A percentile compares a stretch with the other conserved stretches of the same genome.
Evolutionary conservation across 306 rosid species (phyloP).

Genomic region (Pyrus betulifolia): DNA sequence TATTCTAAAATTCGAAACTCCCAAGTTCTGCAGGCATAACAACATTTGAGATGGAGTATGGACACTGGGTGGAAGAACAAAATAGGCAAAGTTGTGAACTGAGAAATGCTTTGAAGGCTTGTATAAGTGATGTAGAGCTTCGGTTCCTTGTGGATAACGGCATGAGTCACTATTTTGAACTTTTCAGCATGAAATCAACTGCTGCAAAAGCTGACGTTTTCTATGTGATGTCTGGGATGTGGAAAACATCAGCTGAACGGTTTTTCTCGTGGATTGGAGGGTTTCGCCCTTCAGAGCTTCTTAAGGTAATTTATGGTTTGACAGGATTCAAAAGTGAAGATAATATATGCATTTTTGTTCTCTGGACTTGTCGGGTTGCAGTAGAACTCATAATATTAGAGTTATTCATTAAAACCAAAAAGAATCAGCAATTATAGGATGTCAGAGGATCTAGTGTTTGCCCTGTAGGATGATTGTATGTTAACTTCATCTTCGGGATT

Average conservation of each 20-base stretch:
- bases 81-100: constrained; percentile 51
- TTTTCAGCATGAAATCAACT: constrained; percentile 67
- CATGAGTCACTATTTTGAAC: constrained; percentile 66
- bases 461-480: too few species aligned
- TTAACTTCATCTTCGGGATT: too few species aligned
- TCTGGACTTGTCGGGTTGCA: background rate
- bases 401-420: background rate
- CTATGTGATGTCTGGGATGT: constrained; percentile 76
- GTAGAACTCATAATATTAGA: background rate
- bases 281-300: constrained; percentile 86
- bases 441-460: background rate
- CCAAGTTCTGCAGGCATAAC: constrained; percentile 43
- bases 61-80: constrained; percentile 79
- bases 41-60: constrained; percentile 73
- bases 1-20: constrained; percentile 17
- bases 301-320: constrained; percentile 48
- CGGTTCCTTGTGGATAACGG: constrained; percentile 51
- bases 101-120: constrained; percentile 54
- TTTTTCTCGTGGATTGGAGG: constrained; percentile 96
- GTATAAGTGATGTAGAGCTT: constrained; percentile 52
- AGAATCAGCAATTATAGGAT: background rate
- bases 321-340: background rate
- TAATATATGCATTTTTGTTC: background rate
- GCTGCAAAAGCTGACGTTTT: constrained; percentile 88
- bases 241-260: constrained; percentile 80